Evolutionary conservation across 2,329 filamentous ascomycete genomes (phyloP), one percentile per base, ranked within the genome.

Genomic region (Cladosporium sp.): DNA sequence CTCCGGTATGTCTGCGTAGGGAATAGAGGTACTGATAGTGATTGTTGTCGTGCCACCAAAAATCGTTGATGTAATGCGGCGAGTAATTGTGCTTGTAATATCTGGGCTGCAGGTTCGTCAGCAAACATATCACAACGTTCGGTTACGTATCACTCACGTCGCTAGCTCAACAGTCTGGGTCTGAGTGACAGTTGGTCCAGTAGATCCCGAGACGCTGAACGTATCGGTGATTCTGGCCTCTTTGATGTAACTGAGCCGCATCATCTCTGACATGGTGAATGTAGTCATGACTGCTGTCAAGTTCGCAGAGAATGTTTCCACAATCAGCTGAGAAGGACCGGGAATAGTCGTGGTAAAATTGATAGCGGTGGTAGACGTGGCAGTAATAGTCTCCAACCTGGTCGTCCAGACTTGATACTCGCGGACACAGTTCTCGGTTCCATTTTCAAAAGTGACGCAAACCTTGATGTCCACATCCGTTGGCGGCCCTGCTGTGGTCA

Each of bases 341-440:
- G 61, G 58, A 22, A 75, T 58, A 1, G 69, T 74, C 0, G 69
- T 71, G 0, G 68, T 69, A 19, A 75, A 57, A 16, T 73, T 68
- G 33, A 75, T 61, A 1, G 61, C 60, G 1, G 63, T 64, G 0
- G 66, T 66, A 0, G 64, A 68, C 1, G 70, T 71, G 6, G 63
- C 56, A 0, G 66, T 70, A 7, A 63, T 49, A 0, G 73, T 75
- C 6, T 72, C 61, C 1, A 72, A 58, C 3, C 67, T 60, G 0
- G 73, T 68, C 13, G 68, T 63, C 72, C 72, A 76, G 9, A 71
- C 65, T 55, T 75, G 67, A 46, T 70, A 69, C 44, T 71, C 69
- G 4, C 64, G 66, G 18, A 70, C 59, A 59, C 72, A 76, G 45
- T 71, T 64, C 41, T 68, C 58, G 5, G 63, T 66, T 14, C 64